Conservation (phyloP, 306 rosid genomes). For the Cicer arietinum region DNA sequence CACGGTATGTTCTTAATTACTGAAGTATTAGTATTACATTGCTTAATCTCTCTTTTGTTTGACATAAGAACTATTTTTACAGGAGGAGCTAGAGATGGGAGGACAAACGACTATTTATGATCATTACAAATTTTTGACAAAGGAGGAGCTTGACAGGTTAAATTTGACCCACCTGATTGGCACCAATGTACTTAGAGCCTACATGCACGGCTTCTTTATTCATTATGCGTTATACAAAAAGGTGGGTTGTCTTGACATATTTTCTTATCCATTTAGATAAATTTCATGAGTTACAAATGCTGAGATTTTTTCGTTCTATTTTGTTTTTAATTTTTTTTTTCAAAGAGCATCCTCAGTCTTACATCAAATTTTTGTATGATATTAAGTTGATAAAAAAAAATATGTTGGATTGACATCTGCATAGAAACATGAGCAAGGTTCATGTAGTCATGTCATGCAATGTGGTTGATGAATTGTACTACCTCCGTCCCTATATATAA, state of each 20-base stretch:
- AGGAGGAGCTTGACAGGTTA: constrained; percentile 86
- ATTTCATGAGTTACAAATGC: constrained; percentile 15
- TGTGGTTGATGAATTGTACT: constrained; percentile 14
- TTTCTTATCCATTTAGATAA: constrained; percentile 3
- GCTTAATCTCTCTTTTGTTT: constrained; percentile 28
- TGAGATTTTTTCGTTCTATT: neutral
- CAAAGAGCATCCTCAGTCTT: neutral
- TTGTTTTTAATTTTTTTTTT: neutral
- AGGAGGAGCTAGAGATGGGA: constrained; percentile 89
- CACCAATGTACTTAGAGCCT: constrained; percentile 77
- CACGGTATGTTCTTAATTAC: constrained; percentile 63
- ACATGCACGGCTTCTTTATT: constrained; percentile 89
- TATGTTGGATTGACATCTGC: neutral
- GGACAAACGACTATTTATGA: constrained; percentile 78
- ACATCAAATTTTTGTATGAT: neutral
- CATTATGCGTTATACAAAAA: constrained; percentile 71
- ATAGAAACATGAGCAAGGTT: constrained; percentile 23
- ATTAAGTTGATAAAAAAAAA: constrained; percentile 12
- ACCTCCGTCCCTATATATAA: no score
- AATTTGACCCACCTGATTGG: constrained; percentile 81
- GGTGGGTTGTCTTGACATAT: constrained; percentile 53
- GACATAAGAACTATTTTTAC: constrained; percentile 45
- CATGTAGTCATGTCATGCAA: constrained; percentile 4
- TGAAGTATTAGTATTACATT: constrained; percentile 38
- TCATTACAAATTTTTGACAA: constrained; percentile 77